Evolutionary conservation across 2,329 filamentous ascomycete genomes (phyloP), one percentile per base, ranked within the genome.

Genomic region (Chaetomiaceae sp.): DNA sequence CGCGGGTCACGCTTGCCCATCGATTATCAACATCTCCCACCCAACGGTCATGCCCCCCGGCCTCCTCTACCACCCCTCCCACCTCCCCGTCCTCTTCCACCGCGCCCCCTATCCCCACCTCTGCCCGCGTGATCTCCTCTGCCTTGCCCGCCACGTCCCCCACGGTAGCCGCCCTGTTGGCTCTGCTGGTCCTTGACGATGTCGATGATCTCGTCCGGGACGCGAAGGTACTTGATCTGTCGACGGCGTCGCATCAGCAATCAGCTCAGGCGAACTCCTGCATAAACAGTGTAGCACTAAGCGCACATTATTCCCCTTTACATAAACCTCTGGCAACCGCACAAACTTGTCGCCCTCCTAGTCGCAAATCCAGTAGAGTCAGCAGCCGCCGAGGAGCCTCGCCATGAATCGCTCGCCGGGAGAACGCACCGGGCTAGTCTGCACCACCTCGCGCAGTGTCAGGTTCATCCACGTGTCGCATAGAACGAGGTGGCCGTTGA

Each of bases 391-490:
- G 10, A n/a, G 2, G 12, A 2, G 5, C 18, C 14, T 12, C 20
- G 18, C 27, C 27, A 11, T 34, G 39, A n/a, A 18, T 24, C 12
- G 19, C 12, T 17, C 11, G 19, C 14, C 17, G 33, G 17, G 14
- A n/a, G 24, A 17, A 57, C 74, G 42, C 68, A 85, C 81, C 19
- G 91, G 83, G 64, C 86, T 95, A 15, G 93, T 97, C 69, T 97
- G 91, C 29, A 97, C 88, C 18, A 98, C 94, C 67, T 97, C 93
- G 68, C 93, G 95, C 56, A 98, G 71, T 2, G 91, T 97, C 58
- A 98, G 73, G 71, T 98, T 98, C 93, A 98, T 98, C 89, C 93
- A 98, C 39, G 91, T 98, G 68, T 98, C 93, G 81, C 91, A 98
- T 67, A 85, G 88, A 66, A 96, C 86, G 49, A 98, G 75, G 63